Base-by-base conservation (phyloP, 2,329 filamentous ascomycete species). In the Aspergillus pseudotamarii region DNA sequence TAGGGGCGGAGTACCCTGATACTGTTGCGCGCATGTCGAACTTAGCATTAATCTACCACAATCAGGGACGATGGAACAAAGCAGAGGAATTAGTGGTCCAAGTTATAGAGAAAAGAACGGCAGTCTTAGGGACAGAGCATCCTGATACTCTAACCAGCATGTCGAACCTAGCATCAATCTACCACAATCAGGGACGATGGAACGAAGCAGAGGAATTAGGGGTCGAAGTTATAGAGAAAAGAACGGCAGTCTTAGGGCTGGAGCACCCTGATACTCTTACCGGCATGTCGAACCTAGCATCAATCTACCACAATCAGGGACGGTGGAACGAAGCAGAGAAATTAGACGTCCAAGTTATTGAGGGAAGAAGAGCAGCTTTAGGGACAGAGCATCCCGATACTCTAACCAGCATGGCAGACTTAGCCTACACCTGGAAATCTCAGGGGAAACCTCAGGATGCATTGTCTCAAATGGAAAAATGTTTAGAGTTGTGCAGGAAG, bases 331-430 rank as follows among this genome's bases (percentile, higher is more conserved):
- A 60, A 46, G 58, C 58, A n/a, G 58, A 60, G 38, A 23, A 45
- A 5, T 16, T 60, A 11, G 0, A 2, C 2, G 8, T 26, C n/a
- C 48, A 60, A 9, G 50, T 60, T 1, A 21, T 28, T 5, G 45
- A 43, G 32, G 46, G 2, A 30, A 43, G 23, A 0, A 54, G 34
- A 19, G 11, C 19, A 51, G 10, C 43, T 4, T 36, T 46, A 19
- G 58, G 58, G 14, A 12, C 19, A 1, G 34, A 46, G 2, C 34
- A 60, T 16, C 48, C 48, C 4, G 0, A 5, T 19, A 53, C 57
- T 45, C 21, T 70, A 12, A 43, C 23, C 43, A 61, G 51, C 21
- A 67, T 67, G 34, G 12, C 45, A 2, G 26, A 43, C 19, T 34
- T 64, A 2, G 59, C 62, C 32, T 46, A n/a, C 41, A 36, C 50